Evolutionary conservation across 176 grass and related monocot species (phyloP).

Genomic region (Olyra latifolia): DNA sequence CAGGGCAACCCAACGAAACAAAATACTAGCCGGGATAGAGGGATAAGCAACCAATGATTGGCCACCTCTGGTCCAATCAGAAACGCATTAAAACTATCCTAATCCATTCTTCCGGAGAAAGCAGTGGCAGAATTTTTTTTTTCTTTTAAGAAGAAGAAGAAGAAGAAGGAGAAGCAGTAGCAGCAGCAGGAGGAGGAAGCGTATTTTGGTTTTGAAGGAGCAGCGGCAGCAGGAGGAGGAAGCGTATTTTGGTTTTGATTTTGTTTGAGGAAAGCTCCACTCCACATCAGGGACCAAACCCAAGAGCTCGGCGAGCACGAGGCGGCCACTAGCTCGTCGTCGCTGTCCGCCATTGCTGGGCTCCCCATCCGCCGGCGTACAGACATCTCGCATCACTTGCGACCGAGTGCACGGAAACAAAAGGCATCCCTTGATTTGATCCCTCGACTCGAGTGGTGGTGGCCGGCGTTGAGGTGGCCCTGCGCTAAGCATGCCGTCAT

Average conservation of each 20-base stretch:
- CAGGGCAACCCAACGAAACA: constrained; percentile 24
- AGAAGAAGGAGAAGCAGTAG: too few species aligned
- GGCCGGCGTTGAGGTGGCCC: constrained; percentile 25
- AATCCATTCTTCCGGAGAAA: constrained; percentile 1
- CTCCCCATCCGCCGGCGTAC: constrained; percentile 12
- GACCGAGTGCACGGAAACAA: constrained; percentile 12
- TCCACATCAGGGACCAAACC: neutral
- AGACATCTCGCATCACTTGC: constrained; percentile 19
- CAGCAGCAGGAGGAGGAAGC: too few species aligned
- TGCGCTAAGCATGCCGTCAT: constrained; percentile 59
- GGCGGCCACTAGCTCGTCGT: constrained; percentile 17
- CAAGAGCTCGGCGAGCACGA: constrained; percentile 1
- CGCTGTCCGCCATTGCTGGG: constrained; percentile 21
- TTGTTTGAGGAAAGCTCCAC: too few species aligned
- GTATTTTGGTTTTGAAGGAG: too few species aligned
- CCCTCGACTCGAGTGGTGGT: neutral
- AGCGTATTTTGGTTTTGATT: too few species aligned
- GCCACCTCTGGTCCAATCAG: constrained; percentile 15
- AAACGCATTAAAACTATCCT: neutral
- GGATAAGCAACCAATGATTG: constrained; percentile 49
- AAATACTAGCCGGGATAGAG: neutral
- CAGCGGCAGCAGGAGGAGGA: too few species aligned
- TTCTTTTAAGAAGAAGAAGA: neutral
- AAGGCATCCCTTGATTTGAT: neutral
- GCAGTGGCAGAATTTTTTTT: neutral